These are phyloP conservation scores for Malassezia yamatoensis DNA, from an alignment of 1,284 basidiomycete genomes.

Conservation along the genomic window DNA sequence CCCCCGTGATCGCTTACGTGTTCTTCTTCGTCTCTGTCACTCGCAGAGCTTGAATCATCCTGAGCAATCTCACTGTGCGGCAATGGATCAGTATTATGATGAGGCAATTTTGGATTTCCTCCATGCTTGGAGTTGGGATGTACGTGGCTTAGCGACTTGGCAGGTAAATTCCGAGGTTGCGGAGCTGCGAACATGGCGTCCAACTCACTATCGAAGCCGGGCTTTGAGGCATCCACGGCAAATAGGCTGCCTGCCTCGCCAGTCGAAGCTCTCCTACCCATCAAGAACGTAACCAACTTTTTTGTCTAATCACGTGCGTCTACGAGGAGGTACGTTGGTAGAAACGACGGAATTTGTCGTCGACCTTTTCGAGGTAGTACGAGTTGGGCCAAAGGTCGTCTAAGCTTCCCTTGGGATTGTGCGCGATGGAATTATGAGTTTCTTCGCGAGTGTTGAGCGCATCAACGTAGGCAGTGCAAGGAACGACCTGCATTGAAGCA, in stretches of 20 bases:
- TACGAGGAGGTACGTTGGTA: slow-evolving; percentile 52
- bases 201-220: slow-evolving; percentile 32
- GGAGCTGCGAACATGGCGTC: slow-evolving; percentile 35
- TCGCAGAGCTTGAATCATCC: not conserved
- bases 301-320: slow-evolving; percentile 2
- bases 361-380: slow-evolving; percentile 86
- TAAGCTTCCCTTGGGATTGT: slow-evolving; percentile 71
- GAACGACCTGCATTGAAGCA: slow-evolving; percentile 76
- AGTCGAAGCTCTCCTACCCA: not conserved
- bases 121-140: not conserved
- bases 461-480: slow-evolving; percentile 73
- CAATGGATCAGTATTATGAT: not conserved
- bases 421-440: slow-evolving; percentile 85
- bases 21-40: not conserved
- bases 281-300: not conserved
- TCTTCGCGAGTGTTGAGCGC: slow-evolving; percentile 64
- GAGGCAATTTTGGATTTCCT: not conserved
- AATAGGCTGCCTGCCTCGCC: not conserved
- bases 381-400: slow-evolving; percentile 88
- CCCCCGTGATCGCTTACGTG: not conserved
- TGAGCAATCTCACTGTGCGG: not conserved
- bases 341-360: slow-evolving; percentile 82
- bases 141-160: not conserved
- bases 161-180: not conserved
- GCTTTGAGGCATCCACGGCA: not conserved